Base-by-base conservation (phyloP, 768 basidiomycete species). In the Steccherinum ochraceum region DNA sequence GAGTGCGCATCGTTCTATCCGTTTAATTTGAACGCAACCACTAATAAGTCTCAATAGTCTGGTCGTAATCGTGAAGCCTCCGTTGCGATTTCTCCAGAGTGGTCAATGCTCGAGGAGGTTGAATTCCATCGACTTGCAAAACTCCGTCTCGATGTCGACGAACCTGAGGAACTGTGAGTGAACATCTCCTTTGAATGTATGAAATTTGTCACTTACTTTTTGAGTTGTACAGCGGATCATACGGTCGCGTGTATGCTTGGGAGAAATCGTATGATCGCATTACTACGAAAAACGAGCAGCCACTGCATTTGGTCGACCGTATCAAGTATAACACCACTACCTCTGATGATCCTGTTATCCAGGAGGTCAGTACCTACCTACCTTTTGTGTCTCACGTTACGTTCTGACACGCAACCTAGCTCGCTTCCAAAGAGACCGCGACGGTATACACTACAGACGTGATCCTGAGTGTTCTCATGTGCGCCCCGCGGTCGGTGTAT, bases 291-390 rank as follows among this genome's bases (percentile, higher is more conserved):
- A 84, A 83, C 3, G 93, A 97, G 69, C 81, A 82, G 53, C 87
- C 93, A 45, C 78, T 99, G 23, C 93, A 97, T 61, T 77, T 91
- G 43, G 81, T 94, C 51, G 96, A 98, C 68, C 86, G 93, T 52
- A 89, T 96, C 67, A 89, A 92, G 64, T 99, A 96, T 71, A 98
- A 98, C 67, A 87, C 93, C 16, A 96, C 96, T 0, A 97, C 96
- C 19, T 94, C 93, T 13, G 96, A 99, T 60, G 96, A 99, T 64
- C 95, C 96, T 2, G 78, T 99, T 67, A 96, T 99, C 55, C 90
- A 91, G 68, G 82, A 92, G 70, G 92, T 89, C 63, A 35, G 30
- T 7, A 35, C 16, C 16, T 35, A 7, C 7, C 30, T 7, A 43
- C 55, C 66, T 51, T 11, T 13, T 20, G 45, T 43, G 27, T 48